Base-by-base conservation (phyloP, 2,329 filamentous ascomycete genomes). In the Sporothrix pallida region DNA sequence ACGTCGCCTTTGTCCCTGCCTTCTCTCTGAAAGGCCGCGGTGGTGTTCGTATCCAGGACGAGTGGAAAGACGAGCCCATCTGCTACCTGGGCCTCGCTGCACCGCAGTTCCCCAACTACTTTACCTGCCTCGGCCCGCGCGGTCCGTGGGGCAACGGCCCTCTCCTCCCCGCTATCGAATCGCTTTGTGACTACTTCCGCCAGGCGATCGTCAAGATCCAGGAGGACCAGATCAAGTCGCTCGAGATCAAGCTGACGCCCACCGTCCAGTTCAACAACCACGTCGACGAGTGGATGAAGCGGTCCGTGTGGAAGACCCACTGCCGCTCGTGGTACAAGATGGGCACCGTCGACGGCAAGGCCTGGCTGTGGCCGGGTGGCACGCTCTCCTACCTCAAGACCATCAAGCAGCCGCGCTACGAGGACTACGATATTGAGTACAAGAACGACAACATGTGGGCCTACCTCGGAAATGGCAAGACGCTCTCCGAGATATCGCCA, bases 371-470 rank as follows among this genome's bases (percentile, higher is more conserved):
- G 26, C 48, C 13, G n/a, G 50, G 48, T 17, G 71, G 80, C 79
- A 80, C 81, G 0, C 81, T 82, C 54, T 80, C 81, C 73, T 82
- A 81, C 78, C 79, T 82, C 73, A 82, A 82, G 76, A 76, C 79
- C 13, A 80, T 82, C 75, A 80, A 81, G 74, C 75, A 80, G 23
- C 71, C 71, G 15, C 58, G 71, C 20, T 72, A 63, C 26, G 71
- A 72, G 50, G 71, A 72, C 60, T 72, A 72, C 60, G 17, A 20
- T 10, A 67, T 72, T 4, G 31, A 58, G 37, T 71, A 71, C 69
- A 50, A 67, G 42, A 50, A 20, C 42, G 31, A 46, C 8, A 67
- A 67, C n/a, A 67, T 67, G 63, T 67, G 63, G 63, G 63, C 63
- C 13, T 67, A 62, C 46, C 65, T 69, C 8, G 65, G 65, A n/a